Conservation (phyloP, 345 rosid species). For the Erucastrum elatum region DNA sequence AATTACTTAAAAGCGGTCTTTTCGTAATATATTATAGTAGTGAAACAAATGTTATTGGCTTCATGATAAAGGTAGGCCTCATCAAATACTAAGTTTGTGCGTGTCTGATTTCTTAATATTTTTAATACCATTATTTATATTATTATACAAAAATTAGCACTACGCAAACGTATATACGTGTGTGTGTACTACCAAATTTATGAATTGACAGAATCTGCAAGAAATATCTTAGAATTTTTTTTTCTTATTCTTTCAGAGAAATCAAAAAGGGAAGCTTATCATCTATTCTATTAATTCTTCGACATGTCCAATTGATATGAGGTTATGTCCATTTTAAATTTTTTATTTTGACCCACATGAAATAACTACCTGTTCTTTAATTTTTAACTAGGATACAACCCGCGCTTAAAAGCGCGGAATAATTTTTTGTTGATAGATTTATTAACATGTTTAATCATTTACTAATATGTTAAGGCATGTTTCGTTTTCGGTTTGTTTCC, state of each 20-base stretch:
- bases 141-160: neutral
- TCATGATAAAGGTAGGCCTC: conserved; percentile 30
- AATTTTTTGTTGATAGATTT: too few species aligned
- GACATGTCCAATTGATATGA: too few species aligned
- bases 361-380: too few species aligned
- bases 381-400: too few species aligned
- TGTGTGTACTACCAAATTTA: neutral
- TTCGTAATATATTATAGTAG: conserved; percentile 12
- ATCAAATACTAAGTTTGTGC: neutral
- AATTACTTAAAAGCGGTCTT: conserved; percentile 37
- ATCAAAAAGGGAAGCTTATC: neutral
- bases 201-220: conserved; percentile 17
- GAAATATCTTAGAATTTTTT: neutral
- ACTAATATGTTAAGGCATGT: too few species aligned
- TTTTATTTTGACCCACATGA: too few species aligned
- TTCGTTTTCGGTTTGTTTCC: too few species aligned
- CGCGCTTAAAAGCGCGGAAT: too few species aligned
- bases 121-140: neutral
- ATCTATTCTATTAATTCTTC: too few species aligned
- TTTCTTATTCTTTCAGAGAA: neutral
- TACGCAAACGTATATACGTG: neutral
- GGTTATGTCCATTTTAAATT: too few species aligned
- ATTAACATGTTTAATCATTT: too few species aligned
- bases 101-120: conserved; percentile 5
- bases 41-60: conserved; percentile 27